phyloP scores from a whole-genome alignment of 2,329 filamentous ascomycete species.

The Gnomoniopsis smithogilvyi region DNA sequence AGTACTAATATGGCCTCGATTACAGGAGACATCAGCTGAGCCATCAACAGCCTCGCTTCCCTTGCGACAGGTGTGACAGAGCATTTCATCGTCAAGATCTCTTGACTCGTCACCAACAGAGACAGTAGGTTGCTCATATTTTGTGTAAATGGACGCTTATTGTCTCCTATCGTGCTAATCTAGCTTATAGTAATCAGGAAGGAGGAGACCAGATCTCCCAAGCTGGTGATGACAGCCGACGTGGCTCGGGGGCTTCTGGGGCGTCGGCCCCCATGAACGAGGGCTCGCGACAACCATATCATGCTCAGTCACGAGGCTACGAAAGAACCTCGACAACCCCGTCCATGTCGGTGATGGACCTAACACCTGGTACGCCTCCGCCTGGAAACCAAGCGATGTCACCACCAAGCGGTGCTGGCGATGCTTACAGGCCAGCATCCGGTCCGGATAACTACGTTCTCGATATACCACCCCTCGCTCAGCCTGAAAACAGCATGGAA shows the following conservation, averaged over 20 bases:
- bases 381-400: not conserved
- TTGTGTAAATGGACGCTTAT: not conserved
- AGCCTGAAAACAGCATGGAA: conserved; percentile 7
- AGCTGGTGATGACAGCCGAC: conserved; percentile 25
- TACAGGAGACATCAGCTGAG: conserved; percentile 58
- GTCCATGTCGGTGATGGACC: conserved; percentile 21
- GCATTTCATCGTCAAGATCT: conserved; percentile 58
- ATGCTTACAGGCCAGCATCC: conserved; percentile 5
- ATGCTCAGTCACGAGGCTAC: conserved; percentile 14
- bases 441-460: not conserved
- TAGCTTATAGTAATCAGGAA: conserved; percentile 39
- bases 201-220: conserved; percentile 36
- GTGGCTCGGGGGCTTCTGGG: conserved; percentile 23
- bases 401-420: not conserved
- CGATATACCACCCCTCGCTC: not conserved
- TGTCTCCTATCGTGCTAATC: conserved; percentile 16
- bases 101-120: conserved; percentile 52
- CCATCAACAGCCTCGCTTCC: conserved; percentile 51
- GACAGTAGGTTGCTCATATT: conserved; percentile 39
- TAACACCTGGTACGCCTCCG: conserved; percentile 19
- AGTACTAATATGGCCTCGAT: conserved; percentile 23
- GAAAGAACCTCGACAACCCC: conserved; percentile 17
- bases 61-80: conserved; percentile 53
- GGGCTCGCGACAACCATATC: conserved; percentile 10
- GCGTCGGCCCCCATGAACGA: conserved; percentile 19